Evolutionary conservation across 768 basidiomycete genomes (phyloP).

Genomic region (Lactarius hengduanensis): DNA sequence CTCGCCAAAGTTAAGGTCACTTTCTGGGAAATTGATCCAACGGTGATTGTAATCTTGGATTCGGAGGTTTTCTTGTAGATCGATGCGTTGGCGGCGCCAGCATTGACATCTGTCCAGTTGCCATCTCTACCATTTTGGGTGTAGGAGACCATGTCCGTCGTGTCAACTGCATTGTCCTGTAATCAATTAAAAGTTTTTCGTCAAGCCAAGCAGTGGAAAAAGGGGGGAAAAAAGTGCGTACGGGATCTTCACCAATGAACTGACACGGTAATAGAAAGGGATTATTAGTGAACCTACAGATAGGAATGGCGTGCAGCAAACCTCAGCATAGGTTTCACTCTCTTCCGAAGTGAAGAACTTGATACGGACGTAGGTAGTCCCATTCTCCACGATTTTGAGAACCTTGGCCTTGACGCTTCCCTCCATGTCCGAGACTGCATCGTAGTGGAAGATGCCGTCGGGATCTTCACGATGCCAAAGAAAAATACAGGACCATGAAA

Average conservation of each 20-base stretch:
- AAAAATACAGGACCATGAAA: background rate
- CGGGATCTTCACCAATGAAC: constrained; percentile 1
- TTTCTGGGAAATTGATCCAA: background rate
- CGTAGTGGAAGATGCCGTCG: background rate
- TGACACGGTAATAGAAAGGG: background rate
- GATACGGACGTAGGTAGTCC: background rate
- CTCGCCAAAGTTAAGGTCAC: background rate
- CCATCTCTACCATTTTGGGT: background rate
- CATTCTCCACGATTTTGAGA: background rate
- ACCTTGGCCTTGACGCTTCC: background rate
- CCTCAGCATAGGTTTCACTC: background rate
- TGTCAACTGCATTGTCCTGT: background rate
- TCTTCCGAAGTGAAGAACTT: background rate
- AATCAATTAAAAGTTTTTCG: background rate
- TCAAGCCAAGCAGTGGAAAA: background rate
- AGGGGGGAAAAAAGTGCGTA: background rate
- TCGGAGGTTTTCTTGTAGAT: background rate
- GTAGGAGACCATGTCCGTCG: background rate
- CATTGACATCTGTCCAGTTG: background rate
- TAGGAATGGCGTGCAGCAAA: background rate
- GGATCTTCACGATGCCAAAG: background rate
- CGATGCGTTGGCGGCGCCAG: background rate
- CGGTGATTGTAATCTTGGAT: background rate
- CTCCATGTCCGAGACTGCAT: background rate
- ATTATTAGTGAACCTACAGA: background rate